These are phyloP conservation scores for Russula foetens DNA, from an alignment of 768 basidiomycete genomes.

Conservation along the genomic window DNA sequence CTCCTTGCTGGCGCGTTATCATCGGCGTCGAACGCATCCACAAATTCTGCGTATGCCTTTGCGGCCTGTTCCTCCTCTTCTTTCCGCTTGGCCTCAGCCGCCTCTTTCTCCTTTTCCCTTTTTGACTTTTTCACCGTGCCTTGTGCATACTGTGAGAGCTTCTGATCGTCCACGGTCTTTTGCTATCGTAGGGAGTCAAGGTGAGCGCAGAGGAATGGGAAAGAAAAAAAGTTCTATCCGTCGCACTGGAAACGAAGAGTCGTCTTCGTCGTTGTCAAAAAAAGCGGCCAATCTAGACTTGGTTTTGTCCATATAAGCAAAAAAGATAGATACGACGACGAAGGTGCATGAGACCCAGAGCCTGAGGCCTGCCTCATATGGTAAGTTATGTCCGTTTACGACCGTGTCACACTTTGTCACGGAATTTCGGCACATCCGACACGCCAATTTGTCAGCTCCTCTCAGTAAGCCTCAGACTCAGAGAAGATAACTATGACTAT, in stretches of 20 bases:
- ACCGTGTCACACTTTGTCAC: too few species aligned
- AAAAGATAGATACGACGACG: neutral
- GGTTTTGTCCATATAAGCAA: conserved; percentile 56
- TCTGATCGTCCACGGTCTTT: conserved; percentile 79
- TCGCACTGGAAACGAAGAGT: conserved; percentile 87
- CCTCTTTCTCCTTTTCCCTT: conserved; percentile 87
- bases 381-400: too few species aligned
- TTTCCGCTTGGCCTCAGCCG: conserved; percentile 80
- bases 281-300: conserved; percentile 65
- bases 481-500: too few species aligned
- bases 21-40: conserved; percentile 78
- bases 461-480: too few species aligned
- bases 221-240: conserved; percentile 57
- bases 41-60: conserved; percentile 74
- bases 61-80: conserved; percentile 78
- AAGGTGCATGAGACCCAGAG: too few species aligned
- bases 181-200: conserved; percentile 50
- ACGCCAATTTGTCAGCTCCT: too few species aligned
- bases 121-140: conserved; percentile 86
- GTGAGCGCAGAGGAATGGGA: conserved; percentile 49
- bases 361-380: too few species aligned
- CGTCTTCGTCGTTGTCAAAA: conserved; percentile 81
- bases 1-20: conserved; percentile 36
- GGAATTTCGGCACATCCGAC: too few species aligned
- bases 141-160: conserved; percentile 77